Conservation (phyloP, 1,284 basidiomycete species). For the Fomitopsis pinicola region DNA sequence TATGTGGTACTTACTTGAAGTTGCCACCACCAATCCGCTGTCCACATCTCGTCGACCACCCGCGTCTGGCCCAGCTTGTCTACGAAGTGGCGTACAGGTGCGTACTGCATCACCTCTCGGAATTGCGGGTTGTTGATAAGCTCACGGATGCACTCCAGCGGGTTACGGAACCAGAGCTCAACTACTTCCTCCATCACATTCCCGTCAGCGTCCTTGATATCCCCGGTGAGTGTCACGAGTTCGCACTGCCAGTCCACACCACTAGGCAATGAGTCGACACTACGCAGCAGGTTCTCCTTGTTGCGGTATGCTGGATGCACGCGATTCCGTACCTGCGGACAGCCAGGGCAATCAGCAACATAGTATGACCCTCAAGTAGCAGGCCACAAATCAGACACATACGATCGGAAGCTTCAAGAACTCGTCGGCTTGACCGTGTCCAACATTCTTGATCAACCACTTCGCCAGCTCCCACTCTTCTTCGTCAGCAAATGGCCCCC, state of each 20-base stretch:
- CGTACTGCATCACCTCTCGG: constrained; percentile 18
- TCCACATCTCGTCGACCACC: constrained; percentile 19
- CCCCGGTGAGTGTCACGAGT: constrained; percentile 15
- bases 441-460: constrained; percentile 17
- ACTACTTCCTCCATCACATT: constrained; percentile 13
- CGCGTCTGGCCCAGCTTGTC: constrained; percentile 9
- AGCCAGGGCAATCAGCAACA: neutral
- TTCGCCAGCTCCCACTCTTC: constrained; percentile 21
- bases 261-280: constrained; percentile 18
- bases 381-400: neutral
- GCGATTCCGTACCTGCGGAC: constrained; percentile 9
- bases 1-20: constrained; percentile 16
- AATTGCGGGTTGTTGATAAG: constrained; percentile 28
- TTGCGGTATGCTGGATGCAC: constrained; percentile 13
- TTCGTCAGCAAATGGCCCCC: neutral
- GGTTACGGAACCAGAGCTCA: constrained; percentile 28
- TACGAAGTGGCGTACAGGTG: constrained; percentile 17
- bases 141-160: constrained; percentile 25
- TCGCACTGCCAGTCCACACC: constrained; percentile 15
- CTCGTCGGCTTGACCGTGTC: constrained; percentile 18
- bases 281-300: constrained; percentile 12
- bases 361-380: too few species aligned
- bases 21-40: constrained; percentile 24
- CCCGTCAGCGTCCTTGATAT: constrained; percentile 12
- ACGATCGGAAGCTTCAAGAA: constrained; percentile 19